Conservation (phyloP, 106 monocot genomes). For the Narthecium ossifragum region DNA sequence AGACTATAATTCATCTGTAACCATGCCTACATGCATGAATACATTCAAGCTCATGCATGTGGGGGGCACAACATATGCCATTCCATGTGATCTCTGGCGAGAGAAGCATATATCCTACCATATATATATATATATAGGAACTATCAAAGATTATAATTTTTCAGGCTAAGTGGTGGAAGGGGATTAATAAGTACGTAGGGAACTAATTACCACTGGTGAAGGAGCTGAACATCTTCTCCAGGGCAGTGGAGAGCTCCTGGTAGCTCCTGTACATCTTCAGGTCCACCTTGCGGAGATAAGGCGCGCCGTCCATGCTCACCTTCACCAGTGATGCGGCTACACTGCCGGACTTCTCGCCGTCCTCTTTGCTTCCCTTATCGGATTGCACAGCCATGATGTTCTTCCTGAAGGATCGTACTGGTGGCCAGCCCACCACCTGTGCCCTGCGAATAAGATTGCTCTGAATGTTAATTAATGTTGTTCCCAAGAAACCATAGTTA, state of each 20-base stretch:
- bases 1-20: background rate
- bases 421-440: conserved; percentile 80
- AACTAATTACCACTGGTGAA: conserved; percentile 36
- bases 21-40: background rate
- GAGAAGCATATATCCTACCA: conserved; percentile 1
- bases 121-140: background rate
- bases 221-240: conserved; percentile 70
- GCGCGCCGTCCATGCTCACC: conserved; percentile 90
- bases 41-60: background rate
- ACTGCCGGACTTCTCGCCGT: conserved; percentile 14
- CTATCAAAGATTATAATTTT: background rate
- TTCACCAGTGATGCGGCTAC: conserved; percentile 38
- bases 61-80: background rate
- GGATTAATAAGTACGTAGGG: background rate
- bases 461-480: background rate
- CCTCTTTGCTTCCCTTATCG: conserved; percentile 19
- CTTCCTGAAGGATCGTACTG: conserved; percentile 64
- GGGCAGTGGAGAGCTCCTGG: conserved; percentile 50
- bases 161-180: background rate
- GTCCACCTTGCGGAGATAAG: conserved; percentile 78
- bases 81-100: background rate
- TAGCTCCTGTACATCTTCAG: conserved; percentile 66
- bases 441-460: conserved; percentile 28
- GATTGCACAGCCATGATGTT: conserved; percentile 49
- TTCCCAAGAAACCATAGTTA: background rate